phyloP scores from a whole-genome alignment of 768 basidiomycete species.

The Leccinum olivaceopallidum region DNA sequence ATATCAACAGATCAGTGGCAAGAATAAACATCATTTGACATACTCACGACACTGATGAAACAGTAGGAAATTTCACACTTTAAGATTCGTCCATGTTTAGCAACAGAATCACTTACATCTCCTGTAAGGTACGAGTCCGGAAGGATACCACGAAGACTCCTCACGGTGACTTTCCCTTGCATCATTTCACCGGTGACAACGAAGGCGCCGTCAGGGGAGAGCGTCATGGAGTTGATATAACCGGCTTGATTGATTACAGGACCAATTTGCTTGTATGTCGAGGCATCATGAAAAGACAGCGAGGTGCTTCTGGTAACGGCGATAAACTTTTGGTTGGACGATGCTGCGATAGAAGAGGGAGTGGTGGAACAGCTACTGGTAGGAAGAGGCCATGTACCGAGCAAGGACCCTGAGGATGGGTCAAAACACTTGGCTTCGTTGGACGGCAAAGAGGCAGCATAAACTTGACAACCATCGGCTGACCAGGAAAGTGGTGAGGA shows the following conservation, averaged over 20 bases:
- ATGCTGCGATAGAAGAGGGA: neutral
- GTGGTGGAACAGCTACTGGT: no score
- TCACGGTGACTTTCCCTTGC: neutral
- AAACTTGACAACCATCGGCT: neutral
- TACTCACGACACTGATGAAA: neutral
- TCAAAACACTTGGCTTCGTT: neutral
- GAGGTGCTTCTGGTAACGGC: neutral
- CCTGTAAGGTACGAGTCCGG: neutral
- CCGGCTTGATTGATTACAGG: neutral
- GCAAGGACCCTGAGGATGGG: neutral
- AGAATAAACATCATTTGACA: fast-evolving
- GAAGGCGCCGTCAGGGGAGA: neutral
- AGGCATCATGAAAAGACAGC: neutral
- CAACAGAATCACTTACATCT: neutral
- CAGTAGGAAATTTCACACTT: fast-evolving
- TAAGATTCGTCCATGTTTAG: neutral
- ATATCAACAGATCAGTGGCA: fast-evolving
- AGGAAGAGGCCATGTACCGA: neutral
- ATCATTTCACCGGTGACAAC: neutral
- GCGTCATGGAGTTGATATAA: neutral
- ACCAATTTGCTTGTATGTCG: neutral
- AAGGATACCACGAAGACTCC: neutral
- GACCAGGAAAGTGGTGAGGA: neutral
- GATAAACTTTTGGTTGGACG: neutral
- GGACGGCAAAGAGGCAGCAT: neutral